Base-by-base conservation (phyloP, 371 early-diverging fungal species). In the Lichtheimia corymbifera region DNA sequence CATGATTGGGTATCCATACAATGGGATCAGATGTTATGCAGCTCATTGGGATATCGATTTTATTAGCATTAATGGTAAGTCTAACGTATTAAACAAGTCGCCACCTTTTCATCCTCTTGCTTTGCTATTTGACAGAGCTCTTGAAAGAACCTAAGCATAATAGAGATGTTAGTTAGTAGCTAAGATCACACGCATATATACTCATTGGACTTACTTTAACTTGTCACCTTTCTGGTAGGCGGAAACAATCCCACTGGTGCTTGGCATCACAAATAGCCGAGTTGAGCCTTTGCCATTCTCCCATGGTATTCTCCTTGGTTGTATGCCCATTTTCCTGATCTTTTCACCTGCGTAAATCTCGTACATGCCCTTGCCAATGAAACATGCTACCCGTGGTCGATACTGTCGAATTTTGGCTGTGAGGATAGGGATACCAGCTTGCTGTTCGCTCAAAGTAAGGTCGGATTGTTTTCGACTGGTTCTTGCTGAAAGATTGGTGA, bases 361-460 rank as follows among this genome's bases (percentile, higher is more conserved):
- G 76, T 84, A 90, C 22, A 86, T 86, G 6, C 87, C 88, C 54
- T 85, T 88, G 22, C 93, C 89, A 12, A 92, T 81, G 72, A 91
- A 92, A 59, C 90, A 91, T 5, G 85, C 84, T 41, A 91, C 73
- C 13, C 77, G 64, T 0, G 93, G 93, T 45, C 76, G 76, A 55
- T 82, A 79, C 18, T 71, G 64, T 9, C 66, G 61, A 51, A 92
- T 82, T 67, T 91, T 92, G 20, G 73, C 74, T 13, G 77, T 76
- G 30, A 91, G 67, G n/a, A 70, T 61, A 0, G 88, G 89, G 24
- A 86, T 87, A 0, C 86, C 84, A 2, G 74, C 83, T 5, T 77
- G 75, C 61, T 86, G 83, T 61, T 92, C 93, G 0, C 61, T 57
- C 13, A 65, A 56, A 0, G 80, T 76, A 27, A 92, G 77, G 27